Conservation (phyloP, 345 rosid genomes). For the Citrus trifoliata region DNA sequence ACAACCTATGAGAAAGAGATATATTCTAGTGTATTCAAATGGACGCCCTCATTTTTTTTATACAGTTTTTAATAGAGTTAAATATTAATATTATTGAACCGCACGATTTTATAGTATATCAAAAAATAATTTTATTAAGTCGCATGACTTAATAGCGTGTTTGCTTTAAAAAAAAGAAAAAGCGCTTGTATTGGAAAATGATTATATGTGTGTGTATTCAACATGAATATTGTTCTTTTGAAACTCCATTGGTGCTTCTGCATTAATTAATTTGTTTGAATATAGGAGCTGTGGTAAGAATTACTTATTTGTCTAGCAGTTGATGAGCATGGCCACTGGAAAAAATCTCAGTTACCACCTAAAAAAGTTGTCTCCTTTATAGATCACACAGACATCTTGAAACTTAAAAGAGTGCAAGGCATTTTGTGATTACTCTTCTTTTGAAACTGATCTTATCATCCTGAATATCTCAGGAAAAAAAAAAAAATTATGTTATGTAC, state of each 20-base stretch:
- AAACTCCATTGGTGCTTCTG: background rate
- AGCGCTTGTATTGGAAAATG: fast-evolving
- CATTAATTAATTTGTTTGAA: background rate
- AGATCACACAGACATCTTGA: slow-evolving; percentile 10
- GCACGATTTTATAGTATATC: fast-evolving
- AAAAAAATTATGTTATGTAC: no score
- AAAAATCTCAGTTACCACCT: slow-evolving; percentile 29
- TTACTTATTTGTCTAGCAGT: slow-evolving; percentile 21
- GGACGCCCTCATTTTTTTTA: no score
- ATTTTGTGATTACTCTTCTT: slow-evolving; percentile 18
- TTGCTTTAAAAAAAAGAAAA: no score
- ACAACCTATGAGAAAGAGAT: no score
- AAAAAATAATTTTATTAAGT: no score
- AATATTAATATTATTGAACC: no score
- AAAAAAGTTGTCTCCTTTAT: slow-evolving; percentile 6
- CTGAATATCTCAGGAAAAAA: no score
- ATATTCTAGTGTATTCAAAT: no score
- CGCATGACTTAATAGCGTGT: no score
- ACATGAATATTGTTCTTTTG: no score
- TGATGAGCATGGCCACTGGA: slow-evolving; percentile 30
- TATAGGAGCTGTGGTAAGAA: slow-evolving; percentile 25
- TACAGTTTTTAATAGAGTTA: no score
- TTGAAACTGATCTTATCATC: background rate
- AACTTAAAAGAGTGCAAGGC: slow-evolving; percentile 30
- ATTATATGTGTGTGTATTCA: no score